phyloP scores from a whole-genome alignment of 2,329 filamentous ascomycete species.

The Cladosporium velox region DNA sequence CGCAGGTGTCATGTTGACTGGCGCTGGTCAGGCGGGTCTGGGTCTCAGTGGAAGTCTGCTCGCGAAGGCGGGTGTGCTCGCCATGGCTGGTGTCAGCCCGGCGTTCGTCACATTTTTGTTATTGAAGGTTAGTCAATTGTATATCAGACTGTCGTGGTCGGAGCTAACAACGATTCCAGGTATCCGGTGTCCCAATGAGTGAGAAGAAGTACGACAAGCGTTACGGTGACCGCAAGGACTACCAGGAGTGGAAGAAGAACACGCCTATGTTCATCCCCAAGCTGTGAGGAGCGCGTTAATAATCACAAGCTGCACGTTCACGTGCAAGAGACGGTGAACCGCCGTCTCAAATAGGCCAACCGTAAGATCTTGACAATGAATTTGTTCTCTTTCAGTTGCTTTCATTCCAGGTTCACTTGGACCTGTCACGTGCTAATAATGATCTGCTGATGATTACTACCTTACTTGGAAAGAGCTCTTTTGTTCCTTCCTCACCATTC shows the following conservation, averaged over 20 bases:
- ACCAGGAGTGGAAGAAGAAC: constrained; percentile 67
- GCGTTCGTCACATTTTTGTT: constrained; percentile 66
- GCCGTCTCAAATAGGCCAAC: no score
- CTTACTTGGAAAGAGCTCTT: no score
- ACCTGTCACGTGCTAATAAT: no score
- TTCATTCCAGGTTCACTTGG: no score
- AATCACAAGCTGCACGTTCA: no score
- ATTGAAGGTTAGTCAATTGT: constrained; percentile 54
- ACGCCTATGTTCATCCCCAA: constrained; percentile 67
- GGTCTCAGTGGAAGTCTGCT: constrained; percentile 52
- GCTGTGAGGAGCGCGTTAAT: constrained; percentile 18
- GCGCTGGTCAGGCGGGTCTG: constrained; percentile 59
- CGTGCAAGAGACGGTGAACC: no score
- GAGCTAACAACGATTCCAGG: constrained; percentile 31
- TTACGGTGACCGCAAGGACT: constrained; percentile 65
- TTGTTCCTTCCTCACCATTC: no score
- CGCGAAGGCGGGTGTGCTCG: constrained; percentile 49
- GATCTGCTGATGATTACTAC: no score
- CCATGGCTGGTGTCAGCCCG: constrained; percentile 61
- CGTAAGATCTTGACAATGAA: no score
- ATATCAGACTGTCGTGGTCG: neutral
- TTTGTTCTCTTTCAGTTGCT: no score
- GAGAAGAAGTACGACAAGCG: constrained; percentile 68
- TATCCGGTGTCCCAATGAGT: constrained; percentile 62
- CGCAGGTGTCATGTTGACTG: constrained; percentile 57